Evolutionary conservation across 208 protist genomes (phyloP).

Genomic region (Herpetomonas samuelpessoai): DNA sequence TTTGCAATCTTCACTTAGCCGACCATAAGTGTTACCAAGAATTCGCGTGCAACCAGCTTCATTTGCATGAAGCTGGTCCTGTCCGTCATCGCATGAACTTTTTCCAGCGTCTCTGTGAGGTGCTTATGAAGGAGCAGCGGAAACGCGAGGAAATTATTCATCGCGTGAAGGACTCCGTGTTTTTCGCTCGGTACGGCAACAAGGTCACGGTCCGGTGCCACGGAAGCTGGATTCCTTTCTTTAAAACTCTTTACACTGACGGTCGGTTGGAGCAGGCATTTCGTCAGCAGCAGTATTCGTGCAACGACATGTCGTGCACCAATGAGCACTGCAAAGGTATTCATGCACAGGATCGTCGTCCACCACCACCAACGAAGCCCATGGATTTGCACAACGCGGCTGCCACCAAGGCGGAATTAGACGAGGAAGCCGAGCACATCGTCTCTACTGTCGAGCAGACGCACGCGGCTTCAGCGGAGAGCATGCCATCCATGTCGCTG

Average conservation of each 20-base stretch:
- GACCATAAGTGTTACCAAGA: slow-evolving; percentile 89
- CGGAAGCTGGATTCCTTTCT: slow-evolving; percentile 83
- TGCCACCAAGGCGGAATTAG: slow-evolving; percentile 43
- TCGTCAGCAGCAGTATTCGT: slow-evolving; percentile 54
- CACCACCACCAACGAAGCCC: slow-evolving; percentile 49
- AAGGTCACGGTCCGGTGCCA: slow-evolving; percentile 83
- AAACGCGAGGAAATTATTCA: slow-evolving; percentile 47
- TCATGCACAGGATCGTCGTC: slow-evolving; percentile 69
- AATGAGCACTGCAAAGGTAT: slow-evolving; percentile 81
- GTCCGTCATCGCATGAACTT: slow-evolving; percentile 80
- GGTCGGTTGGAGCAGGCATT: slow-evolving; percentile 82
- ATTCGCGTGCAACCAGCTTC: slow-evolving; percentile 86
- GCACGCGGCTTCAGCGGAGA: slow-evolving; percentile 15
- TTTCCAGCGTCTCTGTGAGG: slow-evolving; percentile 61
- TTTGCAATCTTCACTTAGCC: slow-evolving; percentile 85
- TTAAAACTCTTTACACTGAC: slow-evolving; percentile 86
- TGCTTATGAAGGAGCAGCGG: slow-evolving; percentile 62
- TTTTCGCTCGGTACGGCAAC: slow-evolving; percentile 86
- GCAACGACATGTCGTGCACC: slow-evolving; percentile 46
- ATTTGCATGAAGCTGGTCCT: slow-evolving; percentile 76
- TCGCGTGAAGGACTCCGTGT: slow-evolving; percentile 82
- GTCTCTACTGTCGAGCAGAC: slow-evolving; percentile 31
- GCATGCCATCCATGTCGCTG: slow-evolving; percentile 23
- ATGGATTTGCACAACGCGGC: slow-evolving; percentile 75
- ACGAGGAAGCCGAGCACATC: slow-evolving; percentile 68